Evolutionary conservation across 768 basidiomycete genomes (phyloP), one percentile per base, ranked within the genome.

Genomic region (Leucosporidium yakuticum): DNA sequence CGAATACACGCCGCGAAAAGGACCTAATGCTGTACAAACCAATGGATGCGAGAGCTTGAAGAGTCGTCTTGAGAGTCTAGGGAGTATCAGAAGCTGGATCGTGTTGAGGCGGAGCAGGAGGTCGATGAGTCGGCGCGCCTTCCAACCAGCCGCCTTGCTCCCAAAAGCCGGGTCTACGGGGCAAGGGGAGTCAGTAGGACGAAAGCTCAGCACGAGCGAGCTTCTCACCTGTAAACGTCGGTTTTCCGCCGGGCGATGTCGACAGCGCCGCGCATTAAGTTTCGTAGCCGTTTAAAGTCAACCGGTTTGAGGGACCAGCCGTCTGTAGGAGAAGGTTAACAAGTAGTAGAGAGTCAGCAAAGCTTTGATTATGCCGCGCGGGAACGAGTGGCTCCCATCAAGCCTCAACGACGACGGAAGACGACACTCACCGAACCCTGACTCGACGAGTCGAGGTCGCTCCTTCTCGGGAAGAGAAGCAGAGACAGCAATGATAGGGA

Each of bases 251-350:
- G 83, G 1, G 66, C 68, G 0, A 78, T 76, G 69, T 89, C 85
- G 5, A 80, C 81, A 17, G 89, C 81, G 0, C 88, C 89, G 17
- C 80, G 78, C 27, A 91, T 76, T 36, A 92, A 80, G 4, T 77
- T 75, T 29, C 82, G 78, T 15, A 91, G 81, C 20, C 89, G 81
- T 69, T 85, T 84, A 78, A 89, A 44, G 14, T 44, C 39, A 15
- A 91, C 85, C 0, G 89, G 90, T 77, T 91, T 91, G 69, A 91
- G 79, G 23, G 90, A 84, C 88, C 88, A 92, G 6, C 89, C 90
- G 55, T 74, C 66, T 27, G 74, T 66, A 23, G 70, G 63, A 36
- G 69, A 62, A n/a, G n/a, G n/a, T n/a, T n/a, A n/a, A n/a, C n/a
- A n/a, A n/a, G n/a, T n/a, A n/a, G n/a, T n/a, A n/a, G n/a, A n/a